Conservation (phyloP, 257 asterid species). For the Nemophila menziesii region DNA sequence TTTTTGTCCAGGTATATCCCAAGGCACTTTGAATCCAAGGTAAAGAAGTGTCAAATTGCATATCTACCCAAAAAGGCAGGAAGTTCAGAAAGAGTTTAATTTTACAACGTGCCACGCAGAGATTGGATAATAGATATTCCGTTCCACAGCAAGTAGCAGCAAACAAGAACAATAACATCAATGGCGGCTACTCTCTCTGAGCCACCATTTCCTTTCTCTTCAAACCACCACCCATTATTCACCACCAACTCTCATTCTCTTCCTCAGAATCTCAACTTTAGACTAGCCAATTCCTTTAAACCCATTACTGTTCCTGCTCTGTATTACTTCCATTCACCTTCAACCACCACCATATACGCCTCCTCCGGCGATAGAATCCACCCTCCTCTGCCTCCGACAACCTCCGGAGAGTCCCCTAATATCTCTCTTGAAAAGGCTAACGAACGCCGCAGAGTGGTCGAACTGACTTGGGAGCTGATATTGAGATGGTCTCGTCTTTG, state of each 20-base stretch:
- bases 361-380: conserved; percentile 19
- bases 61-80: background rate
- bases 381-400: conserved; percentile 6
- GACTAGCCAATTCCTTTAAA: too few relatives aligned
- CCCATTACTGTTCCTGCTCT: too few relatives aligned
- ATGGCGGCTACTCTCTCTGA: conserved; percentile 47
- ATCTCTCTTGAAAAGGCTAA: conserved; percentile 22
- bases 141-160: background rate
- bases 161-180: conserved; percentile 5
- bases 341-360: conserved; percentile 16
- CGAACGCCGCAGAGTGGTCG: conserved; percentile 66
- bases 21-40: too few relatives aligned
- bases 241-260: conserved; percentile 9
- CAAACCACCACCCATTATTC: conserved; percentile 1
- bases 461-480: conserved; percentile 84
- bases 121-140: conserved; percentile 15
- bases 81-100: background rate
- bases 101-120: conserved; percentile 14
- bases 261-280: conserved; percentile 3
- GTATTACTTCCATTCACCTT: conserved; percentile 13
- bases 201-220: conserved; percentile 30
- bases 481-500: conserved; percentile 91
- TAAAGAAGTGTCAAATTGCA: too few relatives aligned
- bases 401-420: background rate
- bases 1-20: too few relatives aligned